phyloP scores from a whole-genome alignment of 176 grass and related monocot species.

The Rhynchospora pubera region DNA sequence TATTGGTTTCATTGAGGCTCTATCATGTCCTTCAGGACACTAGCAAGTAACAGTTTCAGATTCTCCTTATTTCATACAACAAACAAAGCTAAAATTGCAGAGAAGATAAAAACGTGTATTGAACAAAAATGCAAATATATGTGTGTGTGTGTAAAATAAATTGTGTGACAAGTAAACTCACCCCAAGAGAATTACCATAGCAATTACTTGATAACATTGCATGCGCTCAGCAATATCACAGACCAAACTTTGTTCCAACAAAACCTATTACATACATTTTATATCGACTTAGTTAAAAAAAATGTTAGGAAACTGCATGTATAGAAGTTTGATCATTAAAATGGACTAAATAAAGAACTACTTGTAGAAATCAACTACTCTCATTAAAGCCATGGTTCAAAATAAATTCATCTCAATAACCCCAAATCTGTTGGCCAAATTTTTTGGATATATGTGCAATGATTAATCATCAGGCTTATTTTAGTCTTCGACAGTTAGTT shows the following conservation, averaged over 20 bases:
- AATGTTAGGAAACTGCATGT: background rate
- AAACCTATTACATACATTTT: conserved; percentile 38
- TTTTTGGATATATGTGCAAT: background rate
- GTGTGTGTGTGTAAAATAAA: no score
- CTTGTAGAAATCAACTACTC: background rate
- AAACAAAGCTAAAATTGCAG: background rate
- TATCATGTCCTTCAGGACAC: background rate
- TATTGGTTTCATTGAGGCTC: background rate
- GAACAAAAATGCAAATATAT: background rate
- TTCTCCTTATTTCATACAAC: background rate
- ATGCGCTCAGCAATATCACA: conserved; percentile 46
- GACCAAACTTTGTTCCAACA: conserved; percentile 48
- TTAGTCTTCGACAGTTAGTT: background rate
- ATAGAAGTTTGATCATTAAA: background rate
- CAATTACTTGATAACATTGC: conserved; percentile 80
- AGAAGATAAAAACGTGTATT: background rate
- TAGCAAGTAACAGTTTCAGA: background rate
- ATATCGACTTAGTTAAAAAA: background rate
- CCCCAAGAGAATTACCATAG: conserved; percentile 76
- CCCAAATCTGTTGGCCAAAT: background rate
- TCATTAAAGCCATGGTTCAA: background rate
- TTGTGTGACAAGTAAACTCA: conserved; percentile 21
- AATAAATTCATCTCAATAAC: background rate
- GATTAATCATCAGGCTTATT: background rate
- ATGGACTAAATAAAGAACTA: background rate